These are phyloP conservation scores for Goniomonas avonlea DNA, from an alignment of 78 protist species.

Conservation along the genomic window DNA sequence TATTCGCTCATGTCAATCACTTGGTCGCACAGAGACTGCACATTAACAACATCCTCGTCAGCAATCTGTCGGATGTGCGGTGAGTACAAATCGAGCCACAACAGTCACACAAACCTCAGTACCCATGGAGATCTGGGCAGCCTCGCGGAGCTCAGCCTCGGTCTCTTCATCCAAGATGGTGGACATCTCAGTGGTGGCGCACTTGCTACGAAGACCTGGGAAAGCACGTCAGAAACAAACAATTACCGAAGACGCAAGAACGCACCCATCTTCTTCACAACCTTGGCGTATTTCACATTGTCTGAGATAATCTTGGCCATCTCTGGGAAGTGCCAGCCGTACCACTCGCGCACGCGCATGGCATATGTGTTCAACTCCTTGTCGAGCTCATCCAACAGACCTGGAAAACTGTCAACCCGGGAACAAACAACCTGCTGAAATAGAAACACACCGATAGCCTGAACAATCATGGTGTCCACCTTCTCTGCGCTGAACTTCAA, in stretches of 20 bases:
- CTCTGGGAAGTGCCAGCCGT: constrained; percentile 96
- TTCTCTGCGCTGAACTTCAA: constrained; percentile 95
- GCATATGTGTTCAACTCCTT: constrained; percentile 95
- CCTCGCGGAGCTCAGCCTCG: constrained; percentile 52
- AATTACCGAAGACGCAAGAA: neutral
- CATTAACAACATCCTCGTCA: constrained; percentile 74
- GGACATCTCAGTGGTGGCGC: constrained; percentile 49
- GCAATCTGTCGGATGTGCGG: too few relatives aligned
- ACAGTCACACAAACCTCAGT: constrained; percentile 36
- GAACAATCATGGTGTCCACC: constrained; percentile 97
- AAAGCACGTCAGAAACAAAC: neutral
- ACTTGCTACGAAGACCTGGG: constrained; percentile 14
- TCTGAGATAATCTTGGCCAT: constrained; percentile 75
- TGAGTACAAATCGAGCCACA: constrained; percentile 62
- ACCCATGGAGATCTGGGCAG: constrained; percentile 79
- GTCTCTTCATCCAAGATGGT: constrained; percentile 76
- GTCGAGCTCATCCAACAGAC: constrained; percentile 92
- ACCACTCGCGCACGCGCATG: constrained; percentile 98
- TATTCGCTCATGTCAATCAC: constrained; percentile 72
- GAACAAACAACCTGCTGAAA: too few relatives aligned
- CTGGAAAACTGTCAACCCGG: neutral
- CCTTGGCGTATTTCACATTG: constrained; percentile 67
- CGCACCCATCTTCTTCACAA: constrained; percentile 56
- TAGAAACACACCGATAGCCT: constrained; percentile 85
- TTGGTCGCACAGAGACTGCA: constrained; percentile 69